Evolutionary conservation across 805 yeast species (phyloP).

Genomic region (Candida lessepsii): DNA sequence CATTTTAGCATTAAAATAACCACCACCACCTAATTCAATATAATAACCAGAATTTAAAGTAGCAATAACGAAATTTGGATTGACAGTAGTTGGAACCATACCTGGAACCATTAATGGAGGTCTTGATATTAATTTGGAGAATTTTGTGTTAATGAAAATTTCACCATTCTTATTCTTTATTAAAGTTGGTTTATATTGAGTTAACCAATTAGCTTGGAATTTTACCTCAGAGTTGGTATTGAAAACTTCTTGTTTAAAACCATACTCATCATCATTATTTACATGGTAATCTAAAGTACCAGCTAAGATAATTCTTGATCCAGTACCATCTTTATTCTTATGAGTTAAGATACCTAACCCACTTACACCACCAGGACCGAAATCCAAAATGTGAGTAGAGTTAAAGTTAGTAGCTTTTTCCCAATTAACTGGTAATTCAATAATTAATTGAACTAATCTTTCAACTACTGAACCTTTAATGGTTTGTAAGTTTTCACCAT

Average conservation of each 20-base stretch:
- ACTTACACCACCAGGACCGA: conserved; percentile 98
- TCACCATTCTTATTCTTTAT: conserved; percentile 71
- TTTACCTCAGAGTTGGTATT: conserved; percentile 67
- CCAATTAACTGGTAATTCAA: conserved; percentile 92
- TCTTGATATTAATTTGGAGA: conserved; percentile 86
- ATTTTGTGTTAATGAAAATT: conserved; percentile 87
- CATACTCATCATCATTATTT: conserved; percentile 69
- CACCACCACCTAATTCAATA: conserved; percentile 99
- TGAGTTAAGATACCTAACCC: conserved; percentile 96
- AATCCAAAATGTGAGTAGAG: conserved; percentile 88
- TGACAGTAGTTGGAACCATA: conserved; percentile 98
- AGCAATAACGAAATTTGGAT: conserved; percentile 91
- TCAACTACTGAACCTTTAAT: conserved; percentile 42
- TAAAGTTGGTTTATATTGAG: conserved; percentile 83
- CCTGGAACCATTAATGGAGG: conserved; percentile 98
- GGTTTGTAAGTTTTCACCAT: conserved; percentile 74
- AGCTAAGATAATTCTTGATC: conserved; percentile 89
- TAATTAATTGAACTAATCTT: conserved; percentile 79
- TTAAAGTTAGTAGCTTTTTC: conserved; percentile 79
- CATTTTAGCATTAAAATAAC: conserved; percentile 74
- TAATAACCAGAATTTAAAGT: conserved; percentile 95
- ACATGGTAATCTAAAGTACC: conserved; percentile 70
- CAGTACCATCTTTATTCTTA: conserved; percentile 98
- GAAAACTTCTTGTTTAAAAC: conserved; percentile 93
- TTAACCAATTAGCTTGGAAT: conserved; percentile 88